phyloP scores from a whole-genome alignment of 176 grass and related monocot genomes.

The Tillandsia fasciculata region DNA sequence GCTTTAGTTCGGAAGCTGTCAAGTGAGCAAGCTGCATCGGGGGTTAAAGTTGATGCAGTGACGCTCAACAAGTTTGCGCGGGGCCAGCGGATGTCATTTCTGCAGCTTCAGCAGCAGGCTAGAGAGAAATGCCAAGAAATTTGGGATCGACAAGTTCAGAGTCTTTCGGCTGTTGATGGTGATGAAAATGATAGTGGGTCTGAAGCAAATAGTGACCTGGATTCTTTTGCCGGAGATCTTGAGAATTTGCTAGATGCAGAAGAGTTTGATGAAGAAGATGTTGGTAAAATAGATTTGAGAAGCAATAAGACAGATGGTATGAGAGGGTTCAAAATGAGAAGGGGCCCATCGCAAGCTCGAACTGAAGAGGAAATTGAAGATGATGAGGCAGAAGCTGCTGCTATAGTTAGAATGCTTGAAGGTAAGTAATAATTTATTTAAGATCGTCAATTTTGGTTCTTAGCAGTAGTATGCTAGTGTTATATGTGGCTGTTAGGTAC shows the following conservation, averaged over 20 bases:
- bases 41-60: slow-evolving; percentile 72
- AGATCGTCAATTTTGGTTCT: slow-evolving; percentile 1
- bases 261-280: slow-evolving; percentile 80
- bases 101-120: slow-evolving; percentile 93
- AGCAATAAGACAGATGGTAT: slow-evolving; percentile 46
- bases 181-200: slow-evolving; percentile 78
- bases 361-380: slow-evolving; percentile 82
- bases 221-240: slow-evolving; percentile 97
- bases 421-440: slow-evolving; percentile 33
- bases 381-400: slow-evolving; percentile 65
- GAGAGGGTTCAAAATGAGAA: slow-evolving; percentile 89
- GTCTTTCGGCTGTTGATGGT: slow-evolving; percentile 65
- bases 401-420: slow-evolving; percentile 76
- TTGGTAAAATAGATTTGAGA: slow-evolving; percentile 45
- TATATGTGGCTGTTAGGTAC: no score
- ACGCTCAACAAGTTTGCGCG: slow-evolving; percentile 94
- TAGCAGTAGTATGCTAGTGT: neutral
- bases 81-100: slow-evolving; percentile 92
- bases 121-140: slow-evolving; percentile 99
- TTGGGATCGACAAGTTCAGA: slow-evolving; percentile 92
- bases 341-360: slow-evolving; percentile 46
- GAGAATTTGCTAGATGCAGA: slow-evolving; percentile 91
- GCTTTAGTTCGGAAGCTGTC: slow-evolving; percentile 92
- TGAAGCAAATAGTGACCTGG: slow-evolving; percentile 78
- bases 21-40: slow-evolving; percentile 89